Conservation (phyloP, 2,329 filamentous ascomycete species). For the Diaporthe australafricana region DNA sequence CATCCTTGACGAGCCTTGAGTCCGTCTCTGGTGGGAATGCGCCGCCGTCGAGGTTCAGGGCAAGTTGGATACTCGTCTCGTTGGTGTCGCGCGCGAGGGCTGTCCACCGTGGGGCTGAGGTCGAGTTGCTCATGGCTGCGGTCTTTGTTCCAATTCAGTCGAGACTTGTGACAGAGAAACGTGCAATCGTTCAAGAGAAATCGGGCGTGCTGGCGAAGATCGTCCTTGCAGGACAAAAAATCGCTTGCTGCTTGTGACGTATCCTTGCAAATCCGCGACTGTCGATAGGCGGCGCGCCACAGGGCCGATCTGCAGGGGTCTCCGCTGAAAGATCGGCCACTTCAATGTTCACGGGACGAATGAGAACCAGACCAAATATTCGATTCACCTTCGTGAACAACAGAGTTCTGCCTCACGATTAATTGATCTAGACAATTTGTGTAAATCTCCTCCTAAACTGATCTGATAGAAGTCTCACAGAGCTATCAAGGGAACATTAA, state of each 20-base stretch:
- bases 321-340: background rate
- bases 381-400: background rate
- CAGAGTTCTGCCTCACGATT: background rate
- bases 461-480: no score
- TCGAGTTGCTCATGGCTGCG: constrained; percentile 41
- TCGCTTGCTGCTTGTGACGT: constrained; percentile 25
- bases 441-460: no score
- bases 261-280: constrained; percentile 17
- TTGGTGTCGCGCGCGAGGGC: constrained; percentile 91
- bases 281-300: constrained; percentile 14
- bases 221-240: constrained; percentile 4
- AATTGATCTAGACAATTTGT: no score
- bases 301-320: constrained; percentile 9
- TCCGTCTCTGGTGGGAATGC: constrained; percentile 75
- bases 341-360: background rate
- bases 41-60: constrained; percentile 93
- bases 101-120: constrained; percentile 71
- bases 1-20: constrained; percentile 61
- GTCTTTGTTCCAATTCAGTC: background rate
- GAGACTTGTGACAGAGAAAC: background rate
- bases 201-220: background rate
- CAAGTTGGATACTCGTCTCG: constrained; percentile 96
- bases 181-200: background rate
- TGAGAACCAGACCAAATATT: background rate
- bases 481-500: no score